Conservation (phyloP, 306 rosid species). For the Vigna hirtella region DNA sequence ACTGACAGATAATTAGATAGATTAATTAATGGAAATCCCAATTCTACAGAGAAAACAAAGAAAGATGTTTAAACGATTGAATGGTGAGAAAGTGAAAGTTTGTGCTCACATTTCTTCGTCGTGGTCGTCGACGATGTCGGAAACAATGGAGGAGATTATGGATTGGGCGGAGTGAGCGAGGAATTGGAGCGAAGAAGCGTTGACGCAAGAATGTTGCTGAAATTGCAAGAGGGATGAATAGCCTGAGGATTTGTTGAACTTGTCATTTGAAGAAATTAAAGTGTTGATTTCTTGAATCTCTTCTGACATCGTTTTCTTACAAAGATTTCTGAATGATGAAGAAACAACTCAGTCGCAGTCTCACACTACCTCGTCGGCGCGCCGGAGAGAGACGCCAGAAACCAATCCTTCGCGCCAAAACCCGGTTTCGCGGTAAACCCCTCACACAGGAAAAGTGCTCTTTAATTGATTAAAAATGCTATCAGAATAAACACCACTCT, state of each 20-base stretch:
- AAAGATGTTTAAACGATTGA: not conserved
- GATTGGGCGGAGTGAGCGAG: slow-evolving; percentile 53
- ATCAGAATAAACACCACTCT: no score
- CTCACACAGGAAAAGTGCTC: not conserved
- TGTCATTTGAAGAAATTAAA: slow-evolving; percentile 53
- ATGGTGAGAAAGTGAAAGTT: not conserved
- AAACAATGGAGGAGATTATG: slow-evolving; percentile 45
- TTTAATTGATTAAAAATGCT: not conserved
- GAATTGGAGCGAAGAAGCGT: slow-evolving; percentile 54
- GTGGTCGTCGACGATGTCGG: slow-evolving; percentile 55
- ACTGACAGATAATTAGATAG: slow-evolving; percentile 46
- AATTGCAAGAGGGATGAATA: slow-evolving; percentile 70
- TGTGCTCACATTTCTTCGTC: slow-evolving; percentile 73
- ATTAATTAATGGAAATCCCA: not conserved
- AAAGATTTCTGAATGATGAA: not conserved
- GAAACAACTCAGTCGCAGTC: slow-evolving; percentile 26
- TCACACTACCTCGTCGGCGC: not conserved
- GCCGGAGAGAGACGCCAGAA: not conserved
- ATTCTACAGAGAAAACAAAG: not conserved
- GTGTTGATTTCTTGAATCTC: slow-evolving; percentile 56
- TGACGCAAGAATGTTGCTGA: slow-evolving; percentile 61
- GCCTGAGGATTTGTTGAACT: slow-evolving; percentile 58
- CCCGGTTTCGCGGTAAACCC: not conserved
- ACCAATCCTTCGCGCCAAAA: slow-evolving; percentile 50
- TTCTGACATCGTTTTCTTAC: slow-evolving; percentile 56